Base-by-base conservation (phyloP, 1,139 yeast genomes). In the Candida mesenterica region DNA sequence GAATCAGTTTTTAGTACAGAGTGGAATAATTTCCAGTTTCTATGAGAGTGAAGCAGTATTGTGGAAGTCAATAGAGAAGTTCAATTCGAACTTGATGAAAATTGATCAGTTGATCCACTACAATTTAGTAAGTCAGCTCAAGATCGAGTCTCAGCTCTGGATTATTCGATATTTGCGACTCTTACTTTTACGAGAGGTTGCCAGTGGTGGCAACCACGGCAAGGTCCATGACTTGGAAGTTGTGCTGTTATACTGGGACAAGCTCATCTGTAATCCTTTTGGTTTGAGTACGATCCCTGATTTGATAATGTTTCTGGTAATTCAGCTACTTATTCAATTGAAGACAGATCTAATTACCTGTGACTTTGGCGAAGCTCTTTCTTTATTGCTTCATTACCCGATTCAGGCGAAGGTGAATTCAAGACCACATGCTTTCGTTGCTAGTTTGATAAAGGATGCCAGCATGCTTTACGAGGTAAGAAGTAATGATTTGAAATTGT, bases 131-230 rank as follows among this genome's bases (percentile, higher is more conserved):
- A 62, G 65, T 23, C 79, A 72, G 45, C 62, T 79, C 38, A 68
- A 65, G 37, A 55, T 79, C 4, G 84, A 79, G 40, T 71, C 82
- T 6, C 78, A 80, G 39, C 63, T 82, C 23, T 82, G 89, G 89
- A 62, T 81, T 15, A 77, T 82, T 19, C 57, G 89, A 37, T 82
- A 81, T 67, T 72, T 79, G 13, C 60, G 89, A 33, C 57, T 82
- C 28, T 42, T 82, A 1, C 62, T 82, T 23, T 54, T 78, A 9
- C 58, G 90, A 39, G 90, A 82, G 46, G 50, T 82, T 23, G 26
- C 26, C 5, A 28, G 30, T 17, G 37, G 30, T 6, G 38, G 32
- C n/a, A 15, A 30, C 17, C 26, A 19, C 13, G 83, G 83, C 1
- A 54, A 55, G 31, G 31, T 28, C 12, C 23, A 26, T 22, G 65